Evolutionary conservation across 805 yeast genomes (phyloP).

Genomic region (Starmerella scarabaei): DNA sequence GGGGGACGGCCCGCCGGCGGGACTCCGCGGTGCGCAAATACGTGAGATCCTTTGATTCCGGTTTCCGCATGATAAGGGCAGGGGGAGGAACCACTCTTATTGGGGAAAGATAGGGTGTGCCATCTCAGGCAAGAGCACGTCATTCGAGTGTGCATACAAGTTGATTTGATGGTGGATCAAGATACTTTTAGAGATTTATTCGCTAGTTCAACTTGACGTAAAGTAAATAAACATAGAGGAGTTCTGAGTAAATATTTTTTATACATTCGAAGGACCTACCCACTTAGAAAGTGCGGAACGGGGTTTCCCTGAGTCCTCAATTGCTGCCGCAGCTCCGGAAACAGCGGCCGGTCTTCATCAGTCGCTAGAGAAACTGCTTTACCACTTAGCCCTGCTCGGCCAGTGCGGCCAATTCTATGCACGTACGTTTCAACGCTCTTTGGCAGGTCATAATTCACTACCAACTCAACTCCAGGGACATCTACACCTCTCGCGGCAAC

Average conservation of each 20-base stretch:
- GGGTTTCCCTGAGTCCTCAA: constrained; percentile 7
- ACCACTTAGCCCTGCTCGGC: constrained; percentile 82
- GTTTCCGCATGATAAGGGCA: not conserved
- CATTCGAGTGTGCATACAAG: not conserved
- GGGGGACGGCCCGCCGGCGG: constrained; percentile 57
- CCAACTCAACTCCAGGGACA: constrained; percentile 73
- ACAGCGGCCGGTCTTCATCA: constrained; percentile 9
- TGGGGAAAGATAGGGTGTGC: constrained; percentile 4
- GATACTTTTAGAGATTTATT: too few relatives aligned
- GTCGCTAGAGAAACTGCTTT: constrained; percentile 55
- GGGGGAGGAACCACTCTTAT: too few relatives aligned
- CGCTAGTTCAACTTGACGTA: too few relatives aligned
- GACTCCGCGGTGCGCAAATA: constrained; percentile 71
- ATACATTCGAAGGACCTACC: too few relatives aligned
- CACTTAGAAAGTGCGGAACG: constrained; percentile 1
- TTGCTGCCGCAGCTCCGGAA: constrained; percentile 11
- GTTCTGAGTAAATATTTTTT: too few relatives aligned
- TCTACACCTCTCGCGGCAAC: constrained; percentile 95
- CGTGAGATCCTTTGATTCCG: constrained; percentile 42
- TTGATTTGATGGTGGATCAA: too few relatives aligned
- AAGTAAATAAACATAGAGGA: too few relatives aligned
- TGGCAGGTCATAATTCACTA: constrained; percentile 77
- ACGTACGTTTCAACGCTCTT: constrained; percentile 67
- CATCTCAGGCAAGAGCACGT: not conserved
- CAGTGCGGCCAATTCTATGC: constrained; percentile 93